Base-by-base conservation (phyloP, 192 early-diverging fungal species). In the Fimicolochytrium jonesii region DNA sequence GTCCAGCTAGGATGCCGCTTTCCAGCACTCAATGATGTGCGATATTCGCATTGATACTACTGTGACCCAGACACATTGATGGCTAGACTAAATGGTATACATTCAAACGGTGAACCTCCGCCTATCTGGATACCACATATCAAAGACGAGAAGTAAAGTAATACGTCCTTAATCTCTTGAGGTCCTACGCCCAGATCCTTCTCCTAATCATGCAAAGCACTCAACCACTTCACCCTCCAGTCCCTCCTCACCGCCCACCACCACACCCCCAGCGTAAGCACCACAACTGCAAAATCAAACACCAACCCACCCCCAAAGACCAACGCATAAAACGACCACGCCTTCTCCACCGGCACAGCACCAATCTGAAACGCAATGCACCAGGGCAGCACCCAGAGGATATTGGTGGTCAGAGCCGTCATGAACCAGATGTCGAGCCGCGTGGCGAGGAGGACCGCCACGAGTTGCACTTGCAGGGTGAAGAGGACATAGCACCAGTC, bases 301-400 rank as follows among this genome's bases (percentile, higher is more conserved):
- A 69, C 67, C 51, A 69, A 44, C 6, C 50, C 29, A 30, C 67
- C 67, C 23, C 67, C 67, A 60, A 69, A 69, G 32, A 69, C 45
- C 22, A 69, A 26, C 10, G 56, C 59, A 44, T 69, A 50, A 67
- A 31, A 64, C 20, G 1, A n/a, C 67, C 57, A 69, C 28, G 67
- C 67, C 11, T 28, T 25, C 7, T 69, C 59, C 6, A n/a, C 35
- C 6, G 61, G 25, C 25, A 64, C 31, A 0, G 9, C 52, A 6
- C 23, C 29, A 0, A 39, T 23, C 1, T 10, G 9, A 1, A 69
- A 20, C n/a, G 49, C 59, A 37, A 69, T 66, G 33, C 49, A 50
- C 67, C 67, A 69, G 7, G 67, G 67, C 48, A 69, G n/a, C 5
- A 69, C 67, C 67, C 67, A 69, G 2, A 52, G 39, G 0, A 69